phyloP scores from a whole-genome alignment of 345 rosid species.

The Aurinia saxatilis region DNA sequence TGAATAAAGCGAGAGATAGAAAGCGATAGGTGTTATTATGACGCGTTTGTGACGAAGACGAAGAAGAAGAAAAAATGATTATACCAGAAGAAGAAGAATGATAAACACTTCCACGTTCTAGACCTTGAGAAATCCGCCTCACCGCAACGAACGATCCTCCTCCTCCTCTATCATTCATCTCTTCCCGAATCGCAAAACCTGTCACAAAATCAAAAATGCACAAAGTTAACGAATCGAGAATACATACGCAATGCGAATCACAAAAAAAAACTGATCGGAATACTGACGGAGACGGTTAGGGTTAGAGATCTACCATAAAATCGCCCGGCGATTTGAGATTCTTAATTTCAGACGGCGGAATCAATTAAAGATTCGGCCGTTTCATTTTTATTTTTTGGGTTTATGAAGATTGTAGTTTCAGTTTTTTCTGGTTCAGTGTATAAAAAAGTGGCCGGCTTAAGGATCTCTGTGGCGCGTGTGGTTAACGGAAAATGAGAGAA shows the following conservation, averaged over 20 bases:
- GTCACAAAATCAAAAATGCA: neutral
- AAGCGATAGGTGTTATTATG: neutral
- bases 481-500: too few relatives aligned
- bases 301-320: too few relatives aligned
- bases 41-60: constrained; percentile 12
- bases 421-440: too few relatives aligned
- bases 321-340: too few relatives aligned
- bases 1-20: constrained; percentile 13
- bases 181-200: neutral
- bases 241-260: constrained; percentile 10
- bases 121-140: constrained; percentile 89
- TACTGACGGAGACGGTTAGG: too few relatives aligned
- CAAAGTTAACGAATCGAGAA: constrained; percentile 18
- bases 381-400: too few relatives aligned
- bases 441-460: too few relatives aligned
- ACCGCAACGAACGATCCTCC: constrained; percentile 99
- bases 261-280: neutral
- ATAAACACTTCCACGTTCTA: constrained; percentile 69
- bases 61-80: neutral
- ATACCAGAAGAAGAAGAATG: constrained; percentile 96
- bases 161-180: constrained; percentile 93
- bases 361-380: too few relatives aligned
- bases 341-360: too few relatives aligned
- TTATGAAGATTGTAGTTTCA: too few relatives aligned
- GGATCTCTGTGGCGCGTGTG: too few relatives aligned